Evolutionary conservation across 106 monocot genomes (phyloP), one percentile per base, ranked within the genome.

Genomic region (Dioscorea zingiberensis): DNA sequence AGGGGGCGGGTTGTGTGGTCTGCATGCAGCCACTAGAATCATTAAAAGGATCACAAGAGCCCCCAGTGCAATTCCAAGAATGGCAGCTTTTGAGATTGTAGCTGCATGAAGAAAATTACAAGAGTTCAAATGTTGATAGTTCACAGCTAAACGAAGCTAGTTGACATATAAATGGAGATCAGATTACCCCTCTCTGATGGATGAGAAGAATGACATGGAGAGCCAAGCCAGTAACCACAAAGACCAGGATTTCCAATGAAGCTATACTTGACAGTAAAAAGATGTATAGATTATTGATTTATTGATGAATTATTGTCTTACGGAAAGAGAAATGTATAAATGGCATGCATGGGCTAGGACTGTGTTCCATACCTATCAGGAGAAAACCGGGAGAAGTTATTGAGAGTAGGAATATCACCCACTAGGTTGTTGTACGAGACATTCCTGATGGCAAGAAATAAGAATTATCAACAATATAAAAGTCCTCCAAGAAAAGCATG

Each of bases 231-330:
- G 56, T 81, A 85, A 21, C 88, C 91, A 77, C 95, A 97, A 53
- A 97, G 83, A 64, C 79, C 74, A 63, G 95, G 95, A 47, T 97
- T 97, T 63, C 95, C 95, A 27, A 86, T 55, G 57, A 97, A 97
- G 63, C 95, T 97, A 74, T 27, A 80, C 46, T 22, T 0, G 28
- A 38, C 9, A 8, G 38, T 10, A 1, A 38, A 38, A 38, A 38
- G 38, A n/a, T n/a, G n/a, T n/a, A n/a, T n/a, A n/a, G n/a, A n/a
- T n/a, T n/a, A n/a, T n/a, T n/a, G n/a, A n/a, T n/a, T n/a, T n/a
- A n/a, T n/a, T n/a, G n/a, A n/a, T n/a, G n/a, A n/a, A n/a, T n/a
- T n/a, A n/a, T n/a, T n/a, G n/a, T n/a, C n/a, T n/a, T n/a, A n/a
- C n/a, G n/a, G n/a, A n/a, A n/a, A n/a, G n/a, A n/a, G n/a, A n/a